These are phyloP conservation scores for Elaeis guineensis DNA, from an alignment of 176 grass and related monocot genomes.

Conservation along the genomic window DNA sequence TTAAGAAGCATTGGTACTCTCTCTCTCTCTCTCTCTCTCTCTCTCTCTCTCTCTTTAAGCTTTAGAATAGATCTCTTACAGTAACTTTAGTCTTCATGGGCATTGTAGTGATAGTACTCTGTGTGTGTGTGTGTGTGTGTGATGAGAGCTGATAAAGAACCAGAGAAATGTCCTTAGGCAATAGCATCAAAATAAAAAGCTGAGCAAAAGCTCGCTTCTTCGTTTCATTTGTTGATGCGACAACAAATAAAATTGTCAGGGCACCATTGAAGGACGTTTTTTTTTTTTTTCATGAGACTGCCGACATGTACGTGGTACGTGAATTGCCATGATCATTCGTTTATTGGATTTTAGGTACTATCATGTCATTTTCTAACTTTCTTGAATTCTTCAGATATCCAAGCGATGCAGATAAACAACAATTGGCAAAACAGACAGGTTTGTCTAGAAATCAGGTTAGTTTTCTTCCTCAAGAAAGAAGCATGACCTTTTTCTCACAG, in stretches of 20 bases:
- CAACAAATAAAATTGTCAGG: not conserved
- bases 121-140: not conserved
- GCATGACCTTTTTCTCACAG: not conserved
- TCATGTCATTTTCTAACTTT: conserved; percentile 8
- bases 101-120: too few relatives aligned
- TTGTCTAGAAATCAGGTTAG: conserved; percentile 97
- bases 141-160: not conserved
- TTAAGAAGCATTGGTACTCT: too few relatives aligned
- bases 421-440: conserved; percentile 95
- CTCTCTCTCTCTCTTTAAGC: too few relatives aligned
- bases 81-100: too few relatives aligned
- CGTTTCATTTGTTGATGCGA: conserved; percentile 6
- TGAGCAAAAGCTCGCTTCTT: conserved; percentile 2
- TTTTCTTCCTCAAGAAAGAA: conserved; percentile 3
- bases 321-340: not conserved
- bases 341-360: not conserved
- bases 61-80: too few relatives aligned
- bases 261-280: not conserved
- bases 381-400: conserved; percentile 68
- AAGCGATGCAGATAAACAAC: conserved; percentile 99
- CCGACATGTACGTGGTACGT: not conserved
- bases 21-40: too few relatives aligned
- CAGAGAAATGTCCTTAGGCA: not conserved
- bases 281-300: not conserved
- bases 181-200: conserved; percentile 12